A percentile compares a stretch with the other conserved stretches of the same genome.
Evolutionary conservation across 805 yeast species (phyloP).

Genomic region (Yarrowia sp.): DNA sequence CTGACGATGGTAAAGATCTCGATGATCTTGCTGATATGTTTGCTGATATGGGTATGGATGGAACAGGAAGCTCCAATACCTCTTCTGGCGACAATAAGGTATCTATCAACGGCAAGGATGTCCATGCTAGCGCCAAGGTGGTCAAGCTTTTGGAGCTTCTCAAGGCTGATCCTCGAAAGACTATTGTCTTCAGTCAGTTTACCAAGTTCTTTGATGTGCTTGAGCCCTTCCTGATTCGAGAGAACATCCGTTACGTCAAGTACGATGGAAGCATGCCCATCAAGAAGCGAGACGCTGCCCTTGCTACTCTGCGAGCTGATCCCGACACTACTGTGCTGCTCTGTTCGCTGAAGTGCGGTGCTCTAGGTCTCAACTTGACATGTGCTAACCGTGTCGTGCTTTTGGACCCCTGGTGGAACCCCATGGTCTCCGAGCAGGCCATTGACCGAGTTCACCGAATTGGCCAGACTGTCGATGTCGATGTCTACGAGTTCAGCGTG

Average conservation of each 20-base stretch:
- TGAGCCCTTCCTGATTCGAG: conserved; percentile 35
- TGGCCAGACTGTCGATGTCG: conserved; percentile 46
- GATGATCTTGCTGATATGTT: conserved; percentile 36
- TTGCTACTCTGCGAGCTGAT: conserved; percentile 37
- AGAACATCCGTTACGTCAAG: conserved; percentile 37
- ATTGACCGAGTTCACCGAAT: conserved; percentile 50
- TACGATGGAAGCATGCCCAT: conserved; percentile 42
- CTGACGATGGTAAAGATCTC: conserved; percentile 27
- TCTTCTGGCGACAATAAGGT: conserved; percentile 27
- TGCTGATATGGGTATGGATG: conserved; percentile 30
- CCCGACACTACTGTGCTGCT: conserved; percentile 37
- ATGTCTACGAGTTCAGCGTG: conserved; percentile 44
- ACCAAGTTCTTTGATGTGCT: conserved; percentile 39
- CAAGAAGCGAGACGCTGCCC: conserved; percentile 36
- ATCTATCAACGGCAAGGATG: conserved; percentile 28
- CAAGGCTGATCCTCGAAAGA: conserved; percentile 38
- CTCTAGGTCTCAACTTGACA: conserved; percentile 46
- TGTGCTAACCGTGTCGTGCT: conserved; percentile 44
- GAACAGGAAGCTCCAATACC: not conserved
- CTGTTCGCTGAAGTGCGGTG: conserved; percentile 46
- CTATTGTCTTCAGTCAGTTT: conserved; percentile 48
- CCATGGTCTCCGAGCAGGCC: conserved; percentile 50
- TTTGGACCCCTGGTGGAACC: conserved; percentile 52
- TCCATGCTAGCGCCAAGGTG: conserved; percentile 40
- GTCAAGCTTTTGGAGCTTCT: conserved; percentile 39